Evolutionary conservation across 2,329 filamentous ascomycete species (phyloP).

Genomic region (Teratosphaeria nubilosa): DNA sequence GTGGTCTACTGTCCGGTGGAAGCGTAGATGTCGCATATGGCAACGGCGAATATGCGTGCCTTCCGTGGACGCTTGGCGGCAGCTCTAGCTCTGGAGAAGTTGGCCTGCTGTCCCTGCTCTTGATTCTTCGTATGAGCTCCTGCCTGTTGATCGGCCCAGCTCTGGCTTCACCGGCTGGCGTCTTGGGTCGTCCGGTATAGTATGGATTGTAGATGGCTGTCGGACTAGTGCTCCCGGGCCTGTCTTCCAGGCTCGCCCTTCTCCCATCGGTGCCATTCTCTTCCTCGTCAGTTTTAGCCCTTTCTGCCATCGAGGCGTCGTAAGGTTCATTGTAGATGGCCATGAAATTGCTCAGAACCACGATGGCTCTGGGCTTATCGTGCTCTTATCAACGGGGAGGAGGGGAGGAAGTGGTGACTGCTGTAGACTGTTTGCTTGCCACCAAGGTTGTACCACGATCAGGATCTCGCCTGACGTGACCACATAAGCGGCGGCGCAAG

Average conservation of each 20-base stretch:
- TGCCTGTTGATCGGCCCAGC: constrained; percentile 47
- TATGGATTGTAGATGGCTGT: constrained; percentile 25
- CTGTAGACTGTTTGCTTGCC: neutral
- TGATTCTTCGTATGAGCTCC: constrained; percentile 75
- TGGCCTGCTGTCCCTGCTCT: constrained; percentile 37
- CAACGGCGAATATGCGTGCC: constrained; percentile 1
- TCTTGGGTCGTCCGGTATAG: constrained; percentile 24
- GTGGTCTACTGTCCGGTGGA: constrained; percentile 4
- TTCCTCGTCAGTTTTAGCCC: neutral
- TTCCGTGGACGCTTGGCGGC: constrained; percentile 3
- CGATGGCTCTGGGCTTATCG: neutral
- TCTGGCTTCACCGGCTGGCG: constrained; percentile 20
- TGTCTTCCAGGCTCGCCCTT: neutral
- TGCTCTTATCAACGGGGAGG: neutral
- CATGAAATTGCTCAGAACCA: constrained; percentile 8
- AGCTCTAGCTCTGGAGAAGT: constrained; percentile 16
- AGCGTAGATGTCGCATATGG: neutral
- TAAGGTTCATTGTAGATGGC: constrained; percentile 3
- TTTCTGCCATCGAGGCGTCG: neutral
- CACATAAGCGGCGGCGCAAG: neutral
- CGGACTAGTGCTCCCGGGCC: constrained; percentile 8
- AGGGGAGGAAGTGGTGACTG: neutral
- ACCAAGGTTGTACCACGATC: neutral
- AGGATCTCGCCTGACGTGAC: neutral
- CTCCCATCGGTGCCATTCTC: neutral